Base-by-base conservation (phyloP, 2,329 filamentous ascomycete species). In the Lasiodiplodia citricola region DNA sequence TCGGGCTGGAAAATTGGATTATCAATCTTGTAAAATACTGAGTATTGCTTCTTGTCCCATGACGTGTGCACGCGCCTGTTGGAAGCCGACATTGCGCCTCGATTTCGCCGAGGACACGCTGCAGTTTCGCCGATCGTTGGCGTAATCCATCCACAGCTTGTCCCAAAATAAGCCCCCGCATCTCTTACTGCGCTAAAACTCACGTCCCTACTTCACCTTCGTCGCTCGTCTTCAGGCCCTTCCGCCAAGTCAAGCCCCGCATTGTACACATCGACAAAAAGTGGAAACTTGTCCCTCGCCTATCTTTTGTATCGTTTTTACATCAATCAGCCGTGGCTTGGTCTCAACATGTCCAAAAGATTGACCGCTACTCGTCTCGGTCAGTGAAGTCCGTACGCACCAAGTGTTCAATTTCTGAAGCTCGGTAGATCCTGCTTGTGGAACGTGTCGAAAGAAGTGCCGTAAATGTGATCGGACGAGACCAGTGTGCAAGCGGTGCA, bases 401-500 rank as follows among this genome's bases (percentile, higher is more conserved):
- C 4, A 7, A n/a, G 35, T 25, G 13, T 2, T 2, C 2, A 23
- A 1, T 23, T 37, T 21, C 60, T 64, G 23, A 64, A 28, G 6
- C n/a, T 31, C 35, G 4, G 10, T 35, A 71, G 71, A 72, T 50
- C 71, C 71, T 2, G 71, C 68, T 7, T 72, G 71, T 44, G 71
- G 70, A 18, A 72, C 71, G 13, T 72, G 71, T 55, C 68, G 71
- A 3, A 69, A 68, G 23, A 72, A 71, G 37, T 71, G 68, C 55
- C 67, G 71, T 0, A 70, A 68, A 52, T 72, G 71, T 65, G 71
- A 72, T 51, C 56, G 71, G 31, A 65, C 63, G 18, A 68, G 69
- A 31, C 71, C 71, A 25, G 35, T 63, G n/a, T 72, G 71, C 60
- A 64, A 63, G 31, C 52, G 71, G 52, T 72, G 71, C 37, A 44